phyloP scores from a whole-genome alignment of 176 grass and related monocot genomes.

The Cenchrus purpureus region DNA sequence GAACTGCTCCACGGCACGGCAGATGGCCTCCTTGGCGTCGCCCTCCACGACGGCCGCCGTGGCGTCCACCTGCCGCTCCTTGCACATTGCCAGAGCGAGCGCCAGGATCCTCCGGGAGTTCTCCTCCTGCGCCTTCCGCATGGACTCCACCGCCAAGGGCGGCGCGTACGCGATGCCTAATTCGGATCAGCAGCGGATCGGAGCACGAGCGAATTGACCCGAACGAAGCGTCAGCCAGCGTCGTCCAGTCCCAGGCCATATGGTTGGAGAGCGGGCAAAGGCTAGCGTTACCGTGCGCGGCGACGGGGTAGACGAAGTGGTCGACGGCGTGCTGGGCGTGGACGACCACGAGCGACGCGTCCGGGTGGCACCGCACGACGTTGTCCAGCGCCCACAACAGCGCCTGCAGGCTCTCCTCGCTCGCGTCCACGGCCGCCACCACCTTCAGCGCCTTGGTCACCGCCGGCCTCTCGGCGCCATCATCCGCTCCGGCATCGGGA shows the following conservation, averaged over 20 bases:
- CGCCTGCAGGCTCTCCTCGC: slow-evolving; percentile 75
- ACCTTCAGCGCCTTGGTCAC: slow-evolving; percentile 54
- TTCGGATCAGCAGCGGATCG: no score
- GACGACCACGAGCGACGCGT: slow-evolving; percentile 58
- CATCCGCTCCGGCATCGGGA: neutral
- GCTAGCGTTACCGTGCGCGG: slow-evolving; percentile 53
- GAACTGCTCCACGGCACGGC: slow-evolving; percentile 61
- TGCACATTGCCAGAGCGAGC: slow-evolving; percentile 59
- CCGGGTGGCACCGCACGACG: slow-evolving; percentile 39
- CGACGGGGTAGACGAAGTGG: slow-evolving; percentile 68
- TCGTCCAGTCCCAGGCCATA: neutral
- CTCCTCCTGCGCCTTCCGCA: slow-evolving; percentile 65
- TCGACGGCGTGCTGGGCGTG: slow-evolving; percentile 62
- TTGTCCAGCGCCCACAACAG: slow-evolving; percentile 75
- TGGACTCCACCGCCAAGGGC: slow-evolving; percentile 43
- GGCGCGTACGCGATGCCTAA: slow-evolving; percentile 48
- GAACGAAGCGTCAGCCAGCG: neutral
- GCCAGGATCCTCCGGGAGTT: slow-evolving; percentile 49
- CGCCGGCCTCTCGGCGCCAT: neutral
- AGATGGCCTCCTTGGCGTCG: slow-evolving; percentile 81
- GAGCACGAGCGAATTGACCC: neutral
- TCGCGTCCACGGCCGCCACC: slow-evolving; percentile 77
- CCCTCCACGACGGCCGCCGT: slow-evolving; percentile 62
- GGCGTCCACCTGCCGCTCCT: slow-evolving; percentile 48
- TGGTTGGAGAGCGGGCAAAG: no score